These are phyloP conservation scores for Candida loeiensis DNA, from an alignment of 805 yeast genomes.

Conservation along the genomic window DNA sequence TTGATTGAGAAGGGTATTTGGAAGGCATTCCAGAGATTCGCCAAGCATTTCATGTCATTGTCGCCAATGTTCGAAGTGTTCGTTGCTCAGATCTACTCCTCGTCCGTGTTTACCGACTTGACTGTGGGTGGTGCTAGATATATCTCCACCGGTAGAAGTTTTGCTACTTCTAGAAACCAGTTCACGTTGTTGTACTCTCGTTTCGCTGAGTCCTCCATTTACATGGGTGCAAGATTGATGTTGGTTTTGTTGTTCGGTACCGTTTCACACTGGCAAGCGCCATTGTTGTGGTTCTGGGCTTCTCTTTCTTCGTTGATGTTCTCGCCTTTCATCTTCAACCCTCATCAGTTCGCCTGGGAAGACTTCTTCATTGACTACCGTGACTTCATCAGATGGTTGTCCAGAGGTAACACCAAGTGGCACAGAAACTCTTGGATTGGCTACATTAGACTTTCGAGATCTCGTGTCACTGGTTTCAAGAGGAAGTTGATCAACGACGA, in stretches of 20 bases:
- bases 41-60: constrained; percentile 63
- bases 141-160: constrained; percentile 83
- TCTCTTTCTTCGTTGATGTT: constrained; percentile 81
- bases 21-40: constrained; percentile 67
- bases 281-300: constrained; percentile 96
- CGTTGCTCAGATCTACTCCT: constrained; percentile 74
- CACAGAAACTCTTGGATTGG: constrained; percentile 90
- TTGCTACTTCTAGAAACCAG: constrained; percentile 77
- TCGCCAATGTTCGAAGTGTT: constrained; percentile 84
- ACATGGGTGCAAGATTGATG: constrained; percentile 78
- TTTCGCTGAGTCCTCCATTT: constrained; percentile 79
- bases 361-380: constrained; percentile 96
- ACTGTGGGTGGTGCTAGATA: constrained; percentile 85
- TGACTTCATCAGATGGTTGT: constrained; percentile 85
- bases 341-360: constrained; percentile 95
- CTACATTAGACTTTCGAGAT: constrained; percentile 73
- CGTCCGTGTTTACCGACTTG: constrained; percentile 66
- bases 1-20: constrained; percentile 78
- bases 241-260: constrained; percentile 70
- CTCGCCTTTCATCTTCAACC: constrained; percentile 94
- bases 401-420: constrained; percentile 88
- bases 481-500: constrained; percentile 61
- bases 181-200: constrained; percentile 71
- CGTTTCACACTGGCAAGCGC: constrained; percentile 84
- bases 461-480: constrained; percentile 90